Evolutionary conservation across 495 filamentous ascomycete species (phyloP).

Genomic region (Neurospora sp.): DNA sequence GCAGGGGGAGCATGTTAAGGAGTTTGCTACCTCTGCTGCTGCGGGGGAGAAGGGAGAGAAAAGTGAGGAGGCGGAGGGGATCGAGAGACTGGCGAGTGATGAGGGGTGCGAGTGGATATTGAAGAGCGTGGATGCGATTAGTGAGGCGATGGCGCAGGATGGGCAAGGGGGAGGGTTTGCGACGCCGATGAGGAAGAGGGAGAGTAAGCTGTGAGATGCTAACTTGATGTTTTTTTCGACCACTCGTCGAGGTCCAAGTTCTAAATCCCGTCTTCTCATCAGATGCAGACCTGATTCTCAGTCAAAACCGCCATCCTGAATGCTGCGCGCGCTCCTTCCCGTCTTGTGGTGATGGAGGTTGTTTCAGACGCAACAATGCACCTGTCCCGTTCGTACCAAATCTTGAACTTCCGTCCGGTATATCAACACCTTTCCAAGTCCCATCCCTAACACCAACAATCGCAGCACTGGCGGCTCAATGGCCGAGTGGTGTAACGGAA

Average conservation of each 20-base stretch:
- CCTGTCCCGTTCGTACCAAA: too few species aligned
- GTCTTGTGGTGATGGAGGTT: too few species aligned
- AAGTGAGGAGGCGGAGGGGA: conserved; percentile 13
- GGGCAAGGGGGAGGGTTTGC: conserved; percentile 46
- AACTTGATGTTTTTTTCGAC: conserved; percentile 3
- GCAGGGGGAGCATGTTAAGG: conserved; percentile 46
- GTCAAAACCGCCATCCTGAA: too few species aligned
- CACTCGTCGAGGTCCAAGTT: too few species aligned
- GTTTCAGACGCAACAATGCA: too few species aligned
- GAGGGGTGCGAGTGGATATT: conserved; percentile 67
- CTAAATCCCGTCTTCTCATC: too few species aligned
- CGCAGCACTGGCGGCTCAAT: not conserved
- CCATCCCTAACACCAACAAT: not conserved
- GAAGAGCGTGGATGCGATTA: conserved; percentile 57
- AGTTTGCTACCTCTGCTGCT: conserved; percentile 17
- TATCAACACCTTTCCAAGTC: not conserved
- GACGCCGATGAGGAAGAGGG: conserved; percentile 23
- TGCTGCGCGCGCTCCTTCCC: too few species aligned
- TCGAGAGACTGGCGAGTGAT: conserved; percentile 49
- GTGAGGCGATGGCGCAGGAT: conserved; percentile 46
- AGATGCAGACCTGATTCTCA: too few species aligned
- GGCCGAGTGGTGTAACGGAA: not conserved
- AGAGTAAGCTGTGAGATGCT: not conserved
- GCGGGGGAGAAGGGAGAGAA: not conserved
- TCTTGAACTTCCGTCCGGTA: not conserved